A percentile compares a stretch with the other conserved stretches of the same genome.
phyloP scores from a whole-genome alignment of 805 yeast species.

The Kazachstania psychrophila region DNA sequence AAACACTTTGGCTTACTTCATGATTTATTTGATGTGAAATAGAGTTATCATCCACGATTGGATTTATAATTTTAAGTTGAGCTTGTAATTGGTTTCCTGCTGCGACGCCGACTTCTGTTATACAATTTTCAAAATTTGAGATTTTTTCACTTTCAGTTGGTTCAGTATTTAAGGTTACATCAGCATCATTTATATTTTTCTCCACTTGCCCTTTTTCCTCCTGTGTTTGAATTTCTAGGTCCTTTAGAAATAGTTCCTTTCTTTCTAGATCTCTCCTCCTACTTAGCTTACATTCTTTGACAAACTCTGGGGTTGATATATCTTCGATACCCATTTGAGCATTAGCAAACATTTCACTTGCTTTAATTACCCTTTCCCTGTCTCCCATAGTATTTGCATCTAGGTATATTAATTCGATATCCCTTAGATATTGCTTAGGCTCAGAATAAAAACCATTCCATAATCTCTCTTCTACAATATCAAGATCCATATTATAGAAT shows the following conservation, averaged over 20 bases:
- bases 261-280: slow-evolving; percentile 54
- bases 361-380: slow-evolving; percentile 68
- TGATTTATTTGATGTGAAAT: background rate
- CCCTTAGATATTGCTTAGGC: slow-evolving; percentile 81
- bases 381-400: slow-evolving; percentile 73
- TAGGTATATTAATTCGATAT: slow-evolving; percentile 70
- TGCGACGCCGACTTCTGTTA: slow-evolving; percentile 14
- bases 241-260: slow-evolving; percentile 33
- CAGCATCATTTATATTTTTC: background rate
- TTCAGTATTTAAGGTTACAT: background rate
- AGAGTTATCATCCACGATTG: too few species aligned
- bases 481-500: slow-evolving; percentile 84
- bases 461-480: slow-evolving; percentile 83
- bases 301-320: slow-evolving; percentile 59
- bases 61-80: slow-evolving; percentile 1
- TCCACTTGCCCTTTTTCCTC: too few species aligned
- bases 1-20: background rate
- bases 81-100: slow-evolving; percentile 23
- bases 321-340: slow-evolving; percentile 95
- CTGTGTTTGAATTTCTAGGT: too few species aligned
- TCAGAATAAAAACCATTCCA: slow-evolving; percentile 96
- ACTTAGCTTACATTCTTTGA: slow-evolving; percentile 67
- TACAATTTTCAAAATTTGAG: background rate
- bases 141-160: background rate
- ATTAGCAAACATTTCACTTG: slow-evolving; percentile 93